Base-by-base conservation (phyloP, 1,284 basidiomycete genomes). In the Apiotrichum gamsii region DNA sequence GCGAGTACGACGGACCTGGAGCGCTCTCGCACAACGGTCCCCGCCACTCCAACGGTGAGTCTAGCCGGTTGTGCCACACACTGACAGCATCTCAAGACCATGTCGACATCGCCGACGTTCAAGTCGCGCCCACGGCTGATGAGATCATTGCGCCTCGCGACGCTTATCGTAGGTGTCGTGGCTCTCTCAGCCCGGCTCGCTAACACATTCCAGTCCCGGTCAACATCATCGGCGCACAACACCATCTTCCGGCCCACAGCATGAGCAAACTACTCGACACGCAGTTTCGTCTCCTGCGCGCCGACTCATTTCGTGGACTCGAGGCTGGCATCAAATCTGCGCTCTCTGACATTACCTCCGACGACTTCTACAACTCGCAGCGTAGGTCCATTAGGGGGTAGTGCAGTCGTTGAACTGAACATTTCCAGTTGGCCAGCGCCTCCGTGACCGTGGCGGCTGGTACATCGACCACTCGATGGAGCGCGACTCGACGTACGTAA, bases 281-380 rank as follows among this genome's bases (percentile, higher is more conserved):
- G 3, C 82, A 85, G 54, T 86, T 84, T 59, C 77, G 84, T 24
- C 73, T 86, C 0, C 65, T 86, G 32, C 74, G 84, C 28, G 83
- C 84, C 51, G 84, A 86, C 53, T 65, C 84, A 14, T 80, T 76
- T 35, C 23, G 36, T 5, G 43, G 55, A 3, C 33, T 65, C 19
- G 30, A 80, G 4, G 70, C 63, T 9, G 77, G 81, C 0, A 70
- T 80, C 5, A 74, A 77, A 28, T 59, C 74, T 1, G 61, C 81
- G 8, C 49, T 73, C 5, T 65, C 74, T 0, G 81, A 82, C 50
- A 50, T 81, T 8, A 49, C 8, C 9, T 23, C 41, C 3, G 20
- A 21, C 3, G 10, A 31, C 19, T 45, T 32, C n/a, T 1, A 10
- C 3, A 19, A 23, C 13, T 32, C 36, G 4, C 16, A 45, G 9